Evolutionary conservation across 331 rosid genomes (phyloP).

Genomic region (Quercus lobata): DNA sequence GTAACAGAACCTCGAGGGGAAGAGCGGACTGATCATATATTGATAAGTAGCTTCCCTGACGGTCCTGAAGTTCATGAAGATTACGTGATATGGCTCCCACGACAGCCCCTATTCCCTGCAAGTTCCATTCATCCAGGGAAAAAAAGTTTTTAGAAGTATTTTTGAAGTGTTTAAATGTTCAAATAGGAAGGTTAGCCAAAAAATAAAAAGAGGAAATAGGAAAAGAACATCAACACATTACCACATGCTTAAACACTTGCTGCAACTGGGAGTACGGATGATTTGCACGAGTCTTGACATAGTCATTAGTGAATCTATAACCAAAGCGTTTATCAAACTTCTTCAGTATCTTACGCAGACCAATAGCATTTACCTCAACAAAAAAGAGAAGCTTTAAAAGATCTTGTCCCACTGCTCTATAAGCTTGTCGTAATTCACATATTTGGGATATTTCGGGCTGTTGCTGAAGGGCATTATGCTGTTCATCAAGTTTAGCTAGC

Average conservation of each 20-base stretch:
- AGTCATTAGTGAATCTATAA: slow-evolving; percentile 81
- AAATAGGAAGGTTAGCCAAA: too few species aligned
- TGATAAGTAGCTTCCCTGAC: slow-evolving; percentile 90
- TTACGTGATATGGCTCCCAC: slow-evolving; percentile 96
- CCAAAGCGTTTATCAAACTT: slow-evolving; percentile 97
- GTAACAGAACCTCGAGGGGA: slow-evolving; percentile 68
- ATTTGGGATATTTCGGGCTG: slow-evolving; percentile 71
- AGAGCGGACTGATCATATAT: slow-evolving; percentile 80
- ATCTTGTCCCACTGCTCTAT: slow-evolving; percentile 76
- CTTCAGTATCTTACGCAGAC: slow-evolving; percentile 94
- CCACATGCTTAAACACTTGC: slow-evolving; percentile 99
- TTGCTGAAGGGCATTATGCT: slow-evolving; percentile 53
- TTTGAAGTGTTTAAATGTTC: neutral
- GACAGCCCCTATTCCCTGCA: slow-evolving; percentile 88
- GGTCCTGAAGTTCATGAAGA: slow-evolving; percentile 91
- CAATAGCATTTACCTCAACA: slow-evolving; percentile 86
- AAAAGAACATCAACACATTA: slow-evolving; percentile 38
- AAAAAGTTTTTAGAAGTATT: neutral
- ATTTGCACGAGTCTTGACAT: slow-evolving; percentile 91
- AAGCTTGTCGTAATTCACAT: slow-evolving; percentile 65
- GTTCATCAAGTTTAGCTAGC: slow-evolving; percentile 68
- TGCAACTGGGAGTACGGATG: slow-evolving; percentile 98
- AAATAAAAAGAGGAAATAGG: neutral
- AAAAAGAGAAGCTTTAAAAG: slow-evolving; percentile 78
- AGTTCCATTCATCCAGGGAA: slow-evolving; percentile 15